Base-by-base conservation (phyloP, 139 green algal species). In the Diplosphaera chodatii region DNA sequence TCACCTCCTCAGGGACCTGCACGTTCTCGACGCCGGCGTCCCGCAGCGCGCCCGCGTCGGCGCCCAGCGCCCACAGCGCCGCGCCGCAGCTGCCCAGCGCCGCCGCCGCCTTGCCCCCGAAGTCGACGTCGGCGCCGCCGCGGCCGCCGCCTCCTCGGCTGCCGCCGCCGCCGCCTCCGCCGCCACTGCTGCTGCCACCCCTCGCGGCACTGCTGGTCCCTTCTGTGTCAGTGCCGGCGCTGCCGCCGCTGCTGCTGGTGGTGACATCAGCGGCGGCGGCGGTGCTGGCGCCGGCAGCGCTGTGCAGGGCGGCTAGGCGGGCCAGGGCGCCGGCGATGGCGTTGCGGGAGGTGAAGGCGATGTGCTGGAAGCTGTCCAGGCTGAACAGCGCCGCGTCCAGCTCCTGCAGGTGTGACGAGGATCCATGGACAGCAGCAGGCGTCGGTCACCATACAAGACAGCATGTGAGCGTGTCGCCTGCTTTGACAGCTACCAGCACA, bases 261-360 rank as follows among this genome's bases (percentile, higher is more conserved):
- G n/a, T n/a, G n/a, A n/a, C n/a, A n/a, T n/a, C n/a, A n/a, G n/a
- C n/a, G n/a, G n/a, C n/a, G n/a, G 13, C 37, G 18, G 3, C 48
- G 13, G 10, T 18, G 16, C 48, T 25, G 48, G 3, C 10, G 48
- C 16, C 48, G 48, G 16, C 4, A 5, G 16, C 18, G 48, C 3
- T 18, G 28, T 67, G 62, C 37, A 71, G 29, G 29, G 31, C 34
- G 40, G 32, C 62, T 3, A 59, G 48, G 48, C 48, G 48, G 13
- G 10, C 48, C 3, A 59, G 48, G 16, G 18, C 48, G 16, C 16
- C 48, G 13, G 13, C 16, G 48, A 59, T 25, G 8, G 16, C 48
- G 48, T 59, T 59, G 48, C 32, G 37, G 13, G 81, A 90, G 1
- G 83, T 87, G 80, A 93, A 91, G 15, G 80, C 82, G 29, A 93